Evolutionary conservation across 768 basidiomycete genomes (phyloP).

Genomic region (Mycena belliarum): DNA sequence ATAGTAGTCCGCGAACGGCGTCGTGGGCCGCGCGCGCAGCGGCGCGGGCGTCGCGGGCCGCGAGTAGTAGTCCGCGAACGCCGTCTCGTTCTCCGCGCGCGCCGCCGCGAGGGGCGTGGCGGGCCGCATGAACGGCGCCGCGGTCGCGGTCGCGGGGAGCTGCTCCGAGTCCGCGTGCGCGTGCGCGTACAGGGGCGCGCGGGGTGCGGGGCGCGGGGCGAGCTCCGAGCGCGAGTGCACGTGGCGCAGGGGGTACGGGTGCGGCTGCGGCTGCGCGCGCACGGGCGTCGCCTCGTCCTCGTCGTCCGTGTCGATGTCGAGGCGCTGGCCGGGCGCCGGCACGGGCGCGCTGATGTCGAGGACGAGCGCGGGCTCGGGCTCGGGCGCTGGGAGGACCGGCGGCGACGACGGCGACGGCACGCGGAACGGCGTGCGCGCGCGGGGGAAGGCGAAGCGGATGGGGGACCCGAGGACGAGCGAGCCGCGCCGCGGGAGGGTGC

Average conservation of each 20-base stretch:
- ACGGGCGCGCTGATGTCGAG: conserved; percentile 12
- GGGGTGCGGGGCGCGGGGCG: no score
- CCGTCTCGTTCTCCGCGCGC: conserved; percentile 2
- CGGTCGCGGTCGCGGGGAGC: neutral
- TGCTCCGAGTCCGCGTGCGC: neutral
- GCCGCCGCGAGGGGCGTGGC: neutral
- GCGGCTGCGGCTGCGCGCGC: neutral
- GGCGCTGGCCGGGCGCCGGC: neutral
- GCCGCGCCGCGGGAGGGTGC: neutral
- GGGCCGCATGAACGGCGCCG: neutral
- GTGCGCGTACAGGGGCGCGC: no score
- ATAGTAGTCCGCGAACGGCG: neutral
- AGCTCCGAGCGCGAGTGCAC: neutral
- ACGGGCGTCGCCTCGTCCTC: conserved; percentile 12
- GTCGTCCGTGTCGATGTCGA: neutral
- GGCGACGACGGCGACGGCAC: neutral
- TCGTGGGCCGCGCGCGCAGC: no score
- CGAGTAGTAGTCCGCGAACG: neutral
- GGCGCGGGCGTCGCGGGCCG: neutral
- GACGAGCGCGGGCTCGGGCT: neutral
- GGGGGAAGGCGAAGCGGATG: conserved; percentile 11
- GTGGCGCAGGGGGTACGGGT: neutral
- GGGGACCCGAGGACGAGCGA: neutral
- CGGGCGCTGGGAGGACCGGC: no score
- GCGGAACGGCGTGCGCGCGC: neutral